Conservation (phyloP, 1,139 yeast species). For the Pichia sp. region DNA sequence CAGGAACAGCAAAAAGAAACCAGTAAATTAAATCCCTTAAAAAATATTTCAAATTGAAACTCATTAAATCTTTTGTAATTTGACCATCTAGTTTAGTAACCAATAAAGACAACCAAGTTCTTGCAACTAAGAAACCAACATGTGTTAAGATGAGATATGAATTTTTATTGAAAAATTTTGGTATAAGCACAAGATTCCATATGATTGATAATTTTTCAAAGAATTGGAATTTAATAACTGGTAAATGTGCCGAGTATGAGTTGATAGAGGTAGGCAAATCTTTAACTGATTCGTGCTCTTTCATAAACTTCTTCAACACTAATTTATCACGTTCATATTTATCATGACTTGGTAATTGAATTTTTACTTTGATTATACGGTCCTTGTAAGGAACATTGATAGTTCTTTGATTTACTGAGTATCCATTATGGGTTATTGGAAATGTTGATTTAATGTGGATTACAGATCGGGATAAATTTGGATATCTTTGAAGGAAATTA, state of each 20-base stretch:
- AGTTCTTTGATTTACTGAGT: conserved; percentile 30
- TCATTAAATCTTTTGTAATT: conserved; percentile 81
- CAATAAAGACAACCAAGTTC: conserved; percentile 82
- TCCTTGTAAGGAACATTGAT: conserved; percentile 47
- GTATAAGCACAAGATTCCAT: conserved; percentile 70
- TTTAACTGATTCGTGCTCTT: conserved; percentile 31
- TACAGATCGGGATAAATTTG: conserved; percentile 4
- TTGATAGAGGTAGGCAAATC: background rate
- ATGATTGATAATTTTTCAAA: conserved; percentile 68
- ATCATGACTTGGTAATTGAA: conserved; percentile 48
- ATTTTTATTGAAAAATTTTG: conserved; percentile 63
- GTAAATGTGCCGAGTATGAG: conserved; percentile 14
- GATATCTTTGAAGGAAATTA: conserved; percentile 3
- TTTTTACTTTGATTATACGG: conserved; percentile 43
- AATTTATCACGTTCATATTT: conserved; percentile 65
- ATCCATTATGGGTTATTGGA: background rate
- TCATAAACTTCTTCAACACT: conserved; percentile 46
- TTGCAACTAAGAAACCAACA: conserved; percentile 63
- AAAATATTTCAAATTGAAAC: conserved; percentile 73
- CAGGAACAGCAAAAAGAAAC: conserved; percentile 88
- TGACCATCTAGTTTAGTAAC: conserved; percentile 91
- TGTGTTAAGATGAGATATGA: conserved; percentile 63
- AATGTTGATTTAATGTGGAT: background rate
- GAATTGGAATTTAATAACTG: conserved; percentile 57
- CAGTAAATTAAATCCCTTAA: conserved; percentile 74